Evolutionary conservation across 2,329 filamentous ascomycete genomes (phyloP).

Genomic region (Colletotrichum tropicicola): DNA sequence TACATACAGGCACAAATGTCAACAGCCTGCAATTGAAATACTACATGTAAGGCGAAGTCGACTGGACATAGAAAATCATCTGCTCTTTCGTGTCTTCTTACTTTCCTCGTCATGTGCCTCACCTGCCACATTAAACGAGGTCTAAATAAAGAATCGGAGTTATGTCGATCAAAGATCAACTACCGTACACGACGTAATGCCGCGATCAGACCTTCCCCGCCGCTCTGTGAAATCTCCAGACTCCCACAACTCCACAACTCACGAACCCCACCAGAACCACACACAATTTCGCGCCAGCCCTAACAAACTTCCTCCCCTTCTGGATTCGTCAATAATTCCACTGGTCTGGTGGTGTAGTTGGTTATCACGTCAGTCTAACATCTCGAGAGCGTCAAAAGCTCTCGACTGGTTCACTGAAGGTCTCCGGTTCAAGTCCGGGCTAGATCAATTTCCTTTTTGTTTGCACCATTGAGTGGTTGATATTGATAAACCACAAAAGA

Average conservation of each 20-base stretch:
- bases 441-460: not conserved
- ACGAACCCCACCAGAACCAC: not conserved
- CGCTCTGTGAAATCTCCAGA: too few species aligned
- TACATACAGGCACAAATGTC: not conserved
- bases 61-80: too few species aligned
- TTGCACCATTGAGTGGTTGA: not conserved
- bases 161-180: too few species aligned
- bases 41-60: too few species aligned
- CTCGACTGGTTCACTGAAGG: slow-evolving; percentile 18
- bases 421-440: slow-evolving; percentile 27
- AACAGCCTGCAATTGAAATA: not conserved
- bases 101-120: too few species aligned
- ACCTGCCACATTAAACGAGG: too few species aligned
- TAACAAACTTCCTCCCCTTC: not conserved
- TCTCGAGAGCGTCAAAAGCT: not conserved
- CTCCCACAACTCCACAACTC: too few species aligned
- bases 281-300: not conserved
- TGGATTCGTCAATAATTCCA: not conserved
- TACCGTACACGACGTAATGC: too few species aligned
- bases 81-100: too few species aligned
- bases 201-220: too few species aligned
- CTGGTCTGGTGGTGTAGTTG: slow-evolving; percentile 45
- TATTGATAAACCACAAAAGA: too few species aligned
- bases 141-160: too few species aligned
- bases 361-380: slow-evolving; percentile 60